phyloP scores from a whole-genome alignment of 805 yeast genomes.

The Candida germanica region DNA sequence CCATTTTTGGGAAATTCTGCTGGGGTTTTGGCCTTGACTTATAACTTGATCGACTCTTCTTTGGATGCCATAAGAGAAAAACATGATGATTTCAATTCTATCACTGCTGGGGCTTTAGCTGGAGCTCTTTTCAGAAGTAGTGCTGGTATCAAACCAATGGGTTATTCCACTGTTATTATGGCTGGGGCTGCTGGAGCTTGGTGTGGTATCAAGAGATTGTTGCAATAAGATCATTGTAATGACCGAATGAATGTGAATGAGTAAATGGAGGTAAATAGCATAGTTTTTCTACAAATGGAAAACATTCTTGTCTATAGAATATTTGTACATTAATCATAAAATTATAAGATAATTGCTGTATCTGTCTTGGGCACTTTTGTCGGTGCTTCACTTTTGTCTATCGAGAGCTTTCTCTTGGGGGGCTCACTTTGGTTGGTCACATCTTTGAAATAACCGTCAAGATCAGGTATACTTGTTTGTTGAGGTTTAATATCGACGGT shows the following conservation, averaged over 20 bases:
- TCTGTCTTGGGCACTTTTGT: not conserved
- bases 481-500: too few species aligned
- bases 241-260: not conserved
- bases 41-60: constrained; percentile 78
- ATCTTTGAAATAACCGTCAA: not conserved
- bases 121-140: constrained; percentile 90
- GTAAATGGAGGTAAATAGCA: constrained; percentile 8
- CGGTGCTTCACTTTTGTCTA: not conserved
- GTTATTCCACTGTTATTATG: constrained; percentile 76
- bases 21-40: constrained; percentile 87
- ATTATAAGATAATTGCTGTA: not conserved
- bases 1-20: constrained; percentile 94
- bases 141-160: constrained; percentile 85
- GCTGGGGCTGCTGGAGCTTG: constrained; percentile 91
- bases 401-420: constrained; percentile 7
- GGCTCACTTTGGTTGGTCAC: too few species aligned
- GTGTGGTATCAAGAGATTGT: constrained; percentile 71
- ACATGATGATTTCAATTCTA: constrained; percentile 82
- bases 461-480: not conserved
- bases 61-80: constrained; percentile 81
- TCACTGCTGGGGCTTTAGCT: constrained; percentile 85
- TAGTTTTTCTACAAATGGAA: too few species aligned
- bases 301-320: constrained; percentile 15
- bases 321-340: constrained; percentile 10
- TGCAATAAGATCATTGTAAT: constrained; percentile 12